phyloP scores from a whole-genome alignment of 1,284 basidiomycete species.

The Pseudozyma sp. region DNA sequence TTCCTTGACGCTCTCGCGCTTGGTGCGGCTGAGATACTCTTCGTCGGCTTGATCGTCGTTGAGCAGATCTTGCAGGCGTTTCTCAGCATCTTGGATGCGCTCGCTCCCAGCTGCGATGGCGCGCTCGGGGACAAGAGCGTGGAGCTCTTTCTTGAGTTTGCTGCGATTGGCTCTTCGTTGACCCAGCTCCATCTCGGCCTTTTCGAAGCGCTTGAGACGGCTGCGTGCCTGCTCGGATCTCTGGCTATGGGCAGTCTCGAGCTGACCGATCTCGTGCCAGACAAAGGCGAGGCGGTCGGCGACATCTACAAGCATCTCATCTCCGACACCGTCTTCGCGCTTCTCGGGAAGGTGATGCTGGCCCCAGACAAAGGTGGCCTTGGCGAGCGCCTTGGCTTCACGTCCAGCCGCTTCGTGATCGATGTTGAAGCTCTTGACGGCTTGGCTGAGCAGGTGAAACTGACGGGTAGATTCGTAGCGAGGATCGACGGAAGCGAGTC shows the following conservation, averaged over 20 bases:
- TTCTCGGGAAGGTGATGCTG: constrained; percentile 54
- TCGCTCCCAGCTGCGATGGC: constrained; percentile 32
- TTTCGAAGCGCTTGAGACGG: constrained; percentile 55
- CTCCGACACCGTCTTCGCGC: constrained; percentile 54
- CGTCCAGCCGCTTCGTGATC: constrained; percentile 57
- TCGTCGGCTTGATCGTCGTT: constrained; percentile 56
- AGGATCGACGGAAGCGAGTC: constrained; percentile 59
- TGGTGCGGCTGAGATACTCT: constrained; percentile 51
- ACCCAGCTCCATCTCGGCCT: constrained; percentile 54
- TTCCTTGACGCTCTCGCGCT: constrained; percentile 53
- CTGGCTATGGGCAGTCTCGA: constrained; percentile 54
- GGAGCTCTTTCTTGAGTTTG: constrained; percentile 58
- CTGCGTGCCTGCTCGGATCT: constrained; percentile 50
- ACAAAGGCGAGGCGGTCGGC: constrained; percentile 61
- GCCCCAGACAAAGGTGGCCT: constrained; percentile 57
- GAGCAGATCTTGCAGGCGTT: constrained; percentile 46
- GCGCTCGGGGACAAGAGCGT: constrained; percentile 53
- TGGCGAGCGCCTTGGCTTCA: constrained; percentile 55
- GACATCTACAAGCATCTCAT: constrained; percentile 54
- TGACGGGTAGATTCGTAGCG: constrained; percentile 59
- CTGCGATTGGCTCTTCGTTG: constrained; percentile 41
- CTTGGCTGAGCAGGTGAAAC: constrained; percentile 54
- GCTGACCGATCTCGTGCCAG: constrained; percentile 57
- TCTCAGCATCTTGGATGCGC: constrained; percentile 40
- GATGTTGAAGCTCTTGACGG: constrained; percentile 59